Base-by-base conservation (phyloP, 352 stramenopile species). In the Paralagenidium karlingii region DNA sequence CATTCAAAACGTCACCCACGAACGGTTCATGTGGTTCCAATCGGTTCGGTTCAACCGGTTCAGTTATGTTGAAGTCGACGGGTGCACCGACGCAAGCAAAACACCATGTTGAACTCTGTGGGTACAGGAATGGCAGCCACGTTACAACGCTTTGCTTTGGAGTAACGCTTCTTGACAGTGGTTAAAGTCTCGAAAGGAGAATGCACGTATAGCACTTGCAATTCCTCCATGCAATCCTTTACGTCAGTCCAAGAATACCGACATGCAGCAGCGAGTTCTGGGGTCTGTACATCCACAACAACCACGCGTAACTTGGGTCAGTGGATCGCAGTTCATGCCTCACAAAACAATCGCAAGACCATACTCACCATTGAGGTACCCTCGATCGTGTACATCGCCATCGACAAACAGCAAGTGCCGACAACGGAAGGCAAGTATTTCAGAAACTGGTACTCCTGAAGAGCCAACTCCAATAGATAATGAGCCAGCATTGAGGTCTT, bases 101-200 rank as follows among this genome's bases (percentile, higher is more conserved):
- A 91, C 45, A 69, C 63, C 74, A 91, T 86, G 53, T 62, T 87
- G 54, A 84, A 91, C 34, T 56, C 68, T 13, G 68, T 62, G 10
- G 77, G 77, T 12, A 75, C 74, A 19, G 83, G 49, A 27, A 88
- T 65, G 30, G 59, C 60, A 20, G 75, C 75, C 34, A 91, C 77
- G 51, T 91, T 68, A 52, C 67, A 82, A 24, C 77, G 51, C 40
- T 91, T 75, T 21, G 76, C 63, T 45, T 88, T 87, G 24, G 77
- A 88, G 65, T 91, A 91, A 38, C 77, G 74, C 52, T 91, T 91
- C 58, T 88, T 88, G 51, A 91, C 85, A 42, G 88, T 74, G 20
- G 74, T 73, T 38, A 91, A 43, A 36, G 82, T 83, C 58, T 85
- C 85, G 16, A 68, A 80, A 38, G 75, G 74, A 16, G 77, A 84